Evolutionary conservation across 768 basidiomycete species (phyloP).

Genomic region (Hirschioporus abietinus): DNA sequence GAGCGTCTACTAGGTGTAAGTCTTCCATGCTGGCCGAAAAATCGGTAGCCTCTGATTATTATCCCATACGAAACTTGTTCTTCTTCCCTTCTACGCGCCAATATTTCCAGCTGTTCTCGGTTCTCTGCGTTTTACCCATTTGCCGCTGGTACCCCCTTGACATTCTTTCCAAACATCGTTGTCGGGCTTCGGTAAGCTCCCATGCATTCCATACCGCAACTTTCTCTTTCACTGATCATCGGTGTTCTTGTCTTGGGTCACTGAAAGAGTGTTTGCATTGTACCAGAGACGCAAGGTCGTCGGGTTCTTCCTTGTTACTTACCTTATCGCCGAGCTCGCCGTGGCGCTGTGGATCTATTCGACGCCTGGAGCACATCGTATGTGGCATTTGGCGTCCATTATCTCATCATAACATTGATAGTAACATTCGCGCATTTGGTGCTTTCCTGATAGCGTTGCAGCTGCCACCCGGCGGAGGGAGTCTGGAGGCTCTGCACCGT

Average conservation of each 20-base stretch:
- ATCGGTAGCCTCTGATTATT: not conserved
- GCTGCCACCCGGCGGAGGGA: not conserved
- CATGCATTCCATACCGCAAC: not conserved
- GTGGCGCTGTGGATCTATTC: not conserved
- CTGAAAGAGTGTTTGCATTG: slow-evolving; percentile 1
- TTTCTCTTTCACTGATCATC: not conserved
- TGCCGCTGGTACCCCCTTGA: not conserved
- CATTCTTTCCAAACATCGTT: not conserved
- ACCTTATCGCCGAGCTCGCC: not conserved
- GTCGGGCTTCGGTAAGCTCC: not conserved
- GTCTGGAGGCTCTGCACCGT: not conserved
- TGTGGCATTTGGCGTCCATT: not conserved
- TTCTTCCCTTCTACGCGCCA: not conserved
- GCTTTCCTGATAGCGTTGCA: not conserved
- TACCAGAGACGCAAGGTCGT: slow-evolving; percentile 1
- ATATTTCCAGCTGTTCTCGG: not conserved
- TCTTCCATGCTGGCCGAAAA: not conserved
- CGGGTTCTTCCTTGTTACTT: not conserved
- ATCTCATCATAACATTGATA: not conserved
- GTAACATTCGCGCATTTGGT: not conserved
- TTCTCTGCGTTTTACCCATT: slow-evolving; percentile 1
- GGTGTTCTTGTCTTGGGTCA: not conserved
- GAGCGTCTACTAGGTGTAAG: not conserved
- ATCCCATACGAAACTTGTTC: not conserved
- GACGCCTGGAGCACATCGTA: slow-evolving; percentile 1